Evolutionary conservation across 176 grass and related monocot genomes (phyloP), one percentile per base, ranked within the genome.

Genomic region (Carex kokanica): DNA sequence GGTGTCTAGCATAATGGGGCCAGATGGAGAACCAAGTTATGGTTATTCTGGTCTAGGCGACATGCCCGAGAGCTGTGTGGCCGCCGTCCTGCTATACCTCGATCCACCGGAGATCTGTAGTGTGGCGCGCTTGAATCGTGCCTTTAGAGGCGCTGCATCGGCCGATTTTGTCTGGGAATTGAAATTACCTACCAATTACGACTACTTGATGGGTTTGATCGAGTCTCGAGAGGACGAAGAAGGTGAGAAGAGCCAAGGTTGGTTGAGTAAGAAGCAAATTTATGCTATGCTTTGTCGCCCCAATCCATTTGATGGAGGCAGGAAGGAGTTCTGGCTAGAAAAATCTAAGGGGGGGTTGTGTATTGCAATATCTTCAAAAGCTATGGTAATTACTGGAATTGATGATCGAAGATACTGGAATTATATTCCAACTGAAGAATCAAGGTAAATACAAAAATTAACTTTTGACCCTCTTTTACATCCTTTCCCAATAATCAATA

Each of bases 51-150:
- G 90, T 18, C 90, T 98, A 21, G 95, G 95, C 47, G 95, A 98
- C 89, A 88, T 98, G 90, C 95, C 95, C 34, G 95, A 94, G 90
- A 91, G 95, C 79, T 98, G 92, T 78, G 87, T 87, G 38, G 95
- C 95, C 79, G 83, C 89, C 61, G 87, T 98, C 25, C 79, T 98
- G 74, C 86, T 93, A 57, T 83, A 94, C 81, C 92, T 98, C 52
- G 89, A 98, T 70, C 90, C 92, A 60, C 88, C 87, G 68, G 95
- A 95, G 87, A 98, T 98, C 87, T 98, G 95, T 84, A 91, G 87
- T 36, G 86, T 94, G 40, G 92, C 90, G 36, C 78, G 84, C 47
- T 71, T 98, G 38, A 93, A 91, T 65, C 90, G 84, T 41, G 84
- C 90, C 36, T 98, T 98, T 81, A 75, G 89, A 56, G 89, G 89